Conservation (phyloP, 1,139 yeast species). For the Candida sp. region DNA sequence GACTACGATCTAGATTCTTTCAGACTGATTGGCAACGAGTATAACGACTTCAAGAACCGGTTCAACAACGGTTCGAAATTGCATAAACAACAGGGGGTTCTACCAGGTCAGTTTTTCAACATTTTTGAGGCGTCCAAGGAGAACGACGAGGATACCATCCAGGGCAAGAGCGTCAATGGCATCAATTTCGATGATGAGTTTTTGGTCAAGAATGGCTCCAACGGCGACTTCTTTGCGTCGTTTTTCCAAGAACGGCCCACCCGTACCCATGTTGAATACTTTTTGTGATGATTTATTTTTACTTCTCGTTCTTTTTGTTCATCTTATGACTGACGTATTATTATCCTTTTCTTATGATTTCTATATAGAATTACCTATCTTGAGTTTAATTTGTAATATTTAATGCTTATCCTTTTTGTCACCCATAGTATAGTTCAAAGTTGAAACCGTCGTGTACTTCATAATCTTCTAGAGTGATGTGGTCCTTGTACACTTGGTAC, state of each 20-base stretch:
- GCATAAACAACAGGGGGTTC: slow-evolving; percentile 23
- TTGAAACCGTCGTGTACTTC: slow-evolving; percentile 94
- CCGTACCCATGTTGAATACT: slow-evolving; percentile 68
- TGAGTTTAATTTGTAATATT: slow-evolving; percentile 8
- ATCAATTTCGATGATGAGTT: slow-evolving; percentile 19
- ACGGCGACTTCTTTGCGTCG: slow-evolving; percentile 21
- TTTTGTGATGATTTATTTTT: slow-evolving; percentile 40
- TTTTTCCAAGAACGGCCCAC: slow-evolving; percentile 27
- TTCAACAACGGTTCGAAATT: slow-evolving; percentile 13
- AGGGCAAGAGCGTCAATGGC: slow-evolving; percentile 48
- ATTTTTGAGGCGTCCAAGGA: slow-evolving; percentile 98
- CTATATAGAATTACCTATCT: slow-evolving; percentile 1
- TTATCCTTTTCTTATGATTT: background rate
- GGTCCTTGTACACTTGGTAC: slow-evolving; percentile 83
- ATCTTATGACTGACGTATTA: slow-evolving; percentile 1
- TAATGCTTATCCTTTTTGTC: slow-evolving; percentile 1
- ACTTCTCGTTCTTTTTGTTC: background rate
- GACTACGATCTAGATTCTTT: slow-evolving; percentile 1
- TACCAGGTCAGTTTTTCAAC: slow-evolving; percentile 70
- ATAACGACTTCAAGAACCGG: slow-evolving; percentile 14
- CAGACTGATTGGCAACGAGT: slow-evolving; percentile 2
- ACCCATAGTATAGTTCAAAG: slow-evolving; percentile 79
- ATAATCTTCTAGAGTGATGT: slow-evolving; percentile 88
- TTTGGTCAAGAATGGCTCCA: slow-evolving; percentile 1
- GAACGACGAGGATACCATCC: slow-evolving; percentile 53